phyloP scores from a whole-genome alignment of 352 stramenopile species.

The Phytophthora lateralis region DNA sequence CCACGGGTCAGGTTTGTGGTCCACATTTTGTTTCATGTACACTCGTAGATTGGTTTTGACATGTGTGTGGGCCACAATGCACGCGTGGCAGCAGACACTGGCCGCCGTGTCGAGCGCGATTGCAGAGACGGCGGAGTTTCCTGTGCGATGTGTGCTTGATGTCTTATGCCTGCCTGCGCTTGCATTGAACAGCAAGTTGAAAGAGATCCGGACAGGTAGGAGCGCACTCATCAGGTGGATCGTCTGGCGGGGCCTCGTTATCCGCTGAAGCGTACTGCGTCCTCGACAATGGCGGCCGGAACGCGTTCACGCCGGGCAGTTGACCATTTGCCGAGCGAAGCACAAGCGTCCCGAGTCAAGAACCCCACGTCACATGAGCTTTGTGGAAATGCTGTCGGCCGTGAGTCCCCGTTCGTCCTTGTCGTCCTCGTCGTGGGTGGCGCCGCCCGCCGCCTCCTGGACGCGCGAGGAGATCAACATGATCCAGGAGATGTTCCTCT shows the following conservation, averaged over 20 bases:
- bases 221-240: conserved; percentile 33
- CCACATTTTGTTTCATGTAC: too few relatives aligned
- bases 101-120: conserved; percentile 4
- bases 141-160: conserved; percentile 18
- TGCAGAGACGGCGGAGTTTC: conserved; percentile 32
- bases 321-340: conserved; percentile 33
- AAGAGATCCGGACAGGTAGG: conserved; percentile 31
- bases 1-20: too few relatives aligned
- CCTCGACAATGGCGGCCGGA: conserved; percentile 8
- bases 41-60: too few relatives aligned
- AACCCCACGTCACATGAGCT: conserved; percentile 22
- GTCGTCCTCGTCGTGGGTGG: conserved; percentile 27
- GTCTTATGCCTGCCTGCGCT: conserved; percentile 27
- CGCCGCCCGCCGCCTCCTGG: conserved; percentile 36
- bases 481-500: conserved; percentile 62
- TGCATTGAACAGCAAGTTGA: conserved; percentile 28
- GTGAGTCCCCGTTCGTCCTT: conserved; percentile 14
- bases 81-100: too few relatives aligned
- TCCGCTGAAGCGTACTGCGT: neutral
- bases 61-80: too few relatives aligned
- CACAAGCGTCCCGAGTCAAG: conserved; percentile 21
- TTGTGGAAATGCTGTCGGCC: conserved; percentile 31
- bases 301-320: conserved; percentile 16
- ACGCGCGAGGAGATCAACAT: conserved; percentile 62
- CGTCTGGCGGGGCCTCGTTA: conserved; percentile 8